Conservation (phyloP, 2,329 filamentous ascomycete genomes). For the Fusarium piperis region DNA sequence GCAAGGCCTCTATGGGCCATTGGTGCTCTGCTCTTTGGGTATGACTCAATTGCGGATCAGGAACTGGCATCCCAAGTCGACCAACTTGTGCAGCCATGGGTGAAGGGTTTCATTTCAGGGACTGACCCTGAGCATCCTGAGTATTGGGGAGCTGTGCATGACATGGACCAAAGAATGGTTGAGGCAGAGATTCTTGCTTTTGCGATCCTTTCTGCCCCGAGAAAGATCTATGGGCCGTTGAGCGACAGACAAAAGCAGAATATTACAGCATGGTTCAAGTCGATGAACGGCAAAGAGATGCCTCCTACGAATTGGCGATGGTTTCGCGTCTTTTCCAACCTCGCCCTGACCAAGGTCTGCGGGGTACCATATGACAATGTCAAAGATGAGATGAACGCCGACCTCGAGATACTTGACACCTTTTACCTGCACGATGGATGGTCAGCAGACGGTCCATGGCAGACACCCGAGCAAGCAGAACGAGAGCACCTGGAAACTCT, state of each 20-base stretch:
- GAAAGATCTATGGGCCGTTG: conserved; percentile 46
- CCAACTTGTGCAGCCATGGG: conserved; percentile 44
- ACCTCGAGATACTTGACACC: conserved; percentile 54
- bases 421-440: conserved; percentile 59
- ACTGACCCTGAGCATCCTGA: conserved; percentile 47
- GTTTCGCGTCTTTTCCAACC: conserved; percentile 61
- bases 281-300: conserved; percentile 56
- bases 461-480: conserved; percentile 31
- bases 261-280: conserved; percentile 53
- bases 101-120: conserved; percentile 43
- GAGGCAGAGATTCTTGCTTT: conserved; percentile 62
- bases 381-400: conserved; percentile 50
- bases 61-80: background rate
- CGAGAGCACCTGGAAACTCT: conserved; percentile 3
- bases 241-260: conserved; percentile 45
- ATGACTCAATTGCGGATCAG: conserved; percentile 40
- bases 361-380: conserved; percentile 49
- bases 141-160: conserved; percentile 59
- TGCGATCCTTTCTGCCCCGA: conserved; percentile 56
- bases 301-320: conserved; percentile 62
- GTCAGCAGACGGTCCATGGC: conserved; percentile 58
- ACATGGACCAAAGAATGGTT: conserved; percentile 63
- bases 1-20: conserved; percentile 52
- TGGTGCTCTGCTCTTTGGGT: conserved; percentile 52
- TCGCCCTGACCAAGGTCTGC: conserved; percentile 55